Evolutionary conservation across 2,329 filamentous ascomycete species (phyloP).

Genomic region (Xylaria sp.): DNA sequence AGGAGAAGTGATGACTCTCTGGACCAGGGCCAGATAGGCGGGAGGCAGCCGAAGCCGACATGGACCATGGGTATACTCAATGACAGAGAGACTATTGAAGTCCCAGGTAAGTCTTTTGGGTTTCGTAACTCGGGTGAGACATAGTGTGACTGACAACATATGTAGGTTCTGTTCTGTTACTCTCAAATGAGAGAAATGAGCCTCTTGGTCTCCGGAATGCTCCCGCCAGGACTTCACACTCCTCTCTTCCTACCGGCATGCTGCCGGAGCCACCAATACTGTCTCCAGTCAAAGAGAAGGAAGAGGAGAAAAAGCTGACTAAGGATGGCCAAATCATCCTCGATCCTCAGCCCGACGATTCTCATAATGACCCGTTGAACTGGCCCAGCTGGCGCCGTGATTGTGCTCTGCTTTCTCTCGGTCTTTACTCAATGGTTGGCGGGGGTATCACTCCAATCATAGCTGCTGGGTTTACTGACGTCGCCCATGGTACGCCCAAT

Average conservation of each 20-base stretch:
- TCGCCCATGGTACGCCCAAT: conserved; percentile 63
- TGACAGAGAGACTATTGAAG: conserved; percentile 82
- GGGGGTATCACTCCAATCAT: conserved; percentile 92
- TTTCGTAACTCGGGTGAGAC: not conserved
- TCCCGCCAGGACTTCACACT: conserved; percentile 66
- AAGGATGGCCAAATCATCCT: conserved; percentile 85
- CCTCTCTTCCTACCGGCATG: conserved; percentile 62
- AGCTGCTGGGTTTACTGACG: conserved; percentile 87
- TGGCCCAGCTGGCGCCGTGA: conserved; percentile 88
- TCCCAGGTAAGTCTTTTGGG: conserved; percentile 71
- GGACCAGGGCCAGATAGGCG: conserved; percentile 15
- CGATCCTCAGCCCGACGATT: conserved; percentile 91
- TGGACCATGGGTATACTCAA: conserved; percentile 85
- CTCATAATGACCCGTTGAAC: conserved; percentile 89
- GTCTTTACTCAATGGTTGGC: conserved; percentile 92
- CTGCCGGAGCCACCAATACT: conserved; percentile 49
- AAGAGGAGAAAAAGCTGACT: conserved; percentile 75
- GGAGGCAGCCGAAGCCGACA: conserved; percentile 39
- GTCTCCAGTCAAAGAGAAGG: conserved; percentile 41
- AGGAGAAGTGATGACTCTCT: conserved; percentile 28
- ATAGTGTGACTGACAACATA: conserved; percentile 22
- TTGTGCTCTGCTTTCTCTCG: conserved; percentile 79
- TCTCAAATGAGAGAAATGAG: conserved; percentile 65
- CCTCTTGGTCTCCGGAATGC: conserved; percentile 68
- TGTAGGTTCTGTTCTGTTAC: conserved; percentile 66